These are phyloP conservation scores for Lentinula aciculospora DNA, from an alignment of 768 basidiomycete species.

Conservation along the genomic window DNA sequence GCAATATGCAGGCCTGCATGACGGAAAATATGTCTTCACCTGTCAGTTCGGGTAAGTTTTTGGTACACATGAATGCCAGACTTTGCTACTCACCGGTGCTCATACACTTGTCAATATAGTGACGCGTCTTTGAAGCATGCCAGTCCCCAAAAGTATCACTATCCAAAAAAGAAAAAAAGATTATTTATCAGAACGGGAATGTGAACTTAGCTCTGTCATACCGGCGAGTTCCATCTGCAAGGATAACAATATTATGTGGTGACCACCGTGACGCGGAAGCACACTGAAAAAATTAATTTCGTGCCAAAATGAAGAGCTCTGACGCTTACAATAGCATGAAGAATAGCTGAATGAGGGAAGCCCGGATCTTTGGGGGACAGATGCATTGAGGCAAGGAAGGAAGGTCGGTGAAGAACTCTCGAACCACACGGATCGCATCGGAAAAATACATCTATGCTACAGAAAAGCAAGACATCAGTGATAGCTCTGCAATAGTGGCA, in stretches of 20 bases:
- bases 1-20: slow-evolving; percentile 79
- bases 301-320: not conserved
- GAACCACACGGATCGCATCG: slow-evolving; percentile 84
- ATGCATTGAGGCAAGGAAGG: slow-evolving; percentile 75
- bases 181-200: too few relatives aligned
- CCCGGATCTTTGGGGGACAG: slow-evolving; percentile 74
- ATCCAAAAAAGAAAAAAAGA: not conserved
- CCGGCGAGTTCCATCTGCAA: slow-evolving; percentile 69
- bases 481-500: not conserved
- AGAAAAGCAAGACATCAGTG: slow-evolving; percentile 9
- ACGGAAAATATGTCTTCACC: slow-evolving; percentile 84
- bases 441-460: slow-evolving; percentile 84
- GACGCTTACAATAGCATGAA: slow-evolving; percentile 73
- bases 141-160: slow-evolving; percentile 81
- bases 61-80: not conserved
- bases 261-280: slow-evolving; percentile 83
- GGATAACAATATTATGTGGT: slow-evolving; percentile 57
- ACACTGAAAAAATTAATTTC: slow-evolving; percentile 40
- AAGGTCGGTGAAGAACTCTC: slow-evolving; percentile 74
- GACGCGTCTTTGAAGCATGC: slow-evolving; percentile 81
- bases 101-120: slow-evolving; percentile 87
- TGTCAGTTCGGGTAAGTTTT: not conserved
- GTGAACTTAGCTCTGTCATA: not conserved
- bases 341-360: slow-evolving; percentile 85
- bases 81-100: slow-evolving; percentile 35